Conservation (phyloP, 2,329 filamentous ascomycete genomes). For the Diaporthe amygdali region DNA sequence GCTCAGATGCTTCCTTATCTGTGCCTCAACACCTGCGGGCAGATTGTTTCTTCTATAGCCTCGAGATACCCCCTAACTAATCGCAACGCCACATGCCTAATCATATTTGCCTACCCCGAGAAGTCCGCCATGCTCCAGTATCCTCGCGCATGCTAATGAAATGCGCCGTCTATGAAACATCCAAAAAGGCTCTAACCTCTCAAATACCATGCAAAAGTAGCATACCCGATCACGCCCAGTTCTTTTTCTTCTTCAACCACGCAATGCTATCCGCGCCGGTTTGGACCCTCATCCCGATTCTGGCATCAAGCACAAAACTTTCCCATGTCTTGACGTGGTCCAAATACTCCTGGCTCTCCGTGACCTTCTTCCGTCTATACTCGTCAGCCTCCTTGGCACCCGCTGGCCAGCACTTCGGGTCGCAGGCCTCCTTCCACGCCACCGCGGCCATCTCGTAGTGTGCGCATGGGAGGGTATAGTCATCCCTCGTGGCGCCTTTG, state of each 20-base stretch:
- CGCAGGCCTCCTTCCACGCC: conserved; percentile 73
- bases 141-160: background rate
- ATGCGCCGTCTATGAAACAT: background rate
- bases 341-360: conserved; percentile 69
- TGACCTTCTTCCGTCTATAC: conserved; percentile 53
- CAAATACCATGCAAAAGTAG: background rate
- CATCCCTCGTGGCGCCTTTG: conserved; percentile 67
- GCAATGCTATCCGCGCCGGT: conserved; percentile 70
- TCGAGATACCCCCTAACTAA: conserved; percentile 2
- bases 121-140: background rate
- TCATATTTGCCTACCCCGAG: background rate
- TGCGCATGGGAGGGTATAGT: conserved; percentile 75
- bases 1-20: background rate
- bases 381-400: conserved; percentile 33
- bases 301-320: conserved; percentile 72
- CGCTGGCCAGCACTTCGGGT: conserved; percentile 37
- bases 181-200: background rate
- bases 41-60: background rate
- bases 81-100: background rate
- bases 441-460: conserved; percentile 88
- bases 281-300: conserved; percentile 75
- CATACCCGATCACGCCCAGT: conserved; percentile 30
- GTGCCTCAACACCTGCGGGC: background rate
- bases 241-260: conserved; percentile 55
- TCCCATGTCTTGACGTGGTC: conserved; percentile 75